Evolutionary conservation across 2,329 filamentous ascomycete genomes (phyloP), one percentile per base, ranked within the genome.

Genomic region (Elsinoe ampelina): DNA sequence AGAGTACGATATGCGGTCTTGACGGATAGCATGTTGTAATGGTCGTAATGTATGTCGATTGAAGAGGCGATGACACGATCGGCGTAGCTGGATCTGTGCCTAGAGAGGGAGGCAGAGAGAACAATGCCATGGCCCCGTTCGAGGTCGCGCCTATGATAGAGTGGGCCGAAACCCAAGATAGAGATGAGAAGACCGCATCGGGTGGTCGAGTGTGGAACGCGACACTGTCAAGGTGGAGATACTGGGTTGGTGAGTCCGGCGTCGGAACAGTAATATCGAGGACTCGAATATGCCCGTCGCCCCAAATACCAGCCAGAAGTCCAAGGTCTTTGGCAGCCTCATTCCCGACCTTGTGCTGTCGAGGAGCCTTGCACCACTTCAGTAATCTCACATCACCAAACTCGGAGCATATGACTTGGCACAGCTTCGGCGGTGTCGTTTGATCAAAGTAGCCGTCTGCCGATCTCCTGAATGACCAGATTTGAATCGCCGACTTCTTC

Each of bases 381-480:
- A 84, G 68, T 7, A 73, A 70, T 60, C 74, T 78, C 15, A 81
- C 67, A 57, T 79, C 73, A 2, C 81, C 81, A 75, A 79, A 82
- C 19, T 80, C 72, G 2, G 77, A 75, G 61, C 79, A 82, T n/a
- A 84, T 65, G 2, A 78, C 75, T 35, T 76, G 62, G 22, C 70
- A 70, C 41, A 83, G 70, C 43, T 66, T 64, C 2, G 81, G 80
- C 13, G 70, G 62, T 7, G 58, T 62, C 0, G 62, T 64, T 61
- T 71, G 71, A 62, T 80, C 73, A 5, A 81, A 66, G 2, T 66
- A 68, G 12, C 71, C 70, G 0, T 70, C 59, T 13, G 61, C 57
- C 8, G 50, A 67, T 2, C 73, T 71, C 36, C 71, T 68, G 61
- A 84, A 80, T 5, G 75, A 70, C 81, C 81, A 84, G 5, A 85